Evolutionary conservation across 2,329 filamentous ascomycete species (phyloP).

Genomic region (Trichothecium roseum): DNA sequence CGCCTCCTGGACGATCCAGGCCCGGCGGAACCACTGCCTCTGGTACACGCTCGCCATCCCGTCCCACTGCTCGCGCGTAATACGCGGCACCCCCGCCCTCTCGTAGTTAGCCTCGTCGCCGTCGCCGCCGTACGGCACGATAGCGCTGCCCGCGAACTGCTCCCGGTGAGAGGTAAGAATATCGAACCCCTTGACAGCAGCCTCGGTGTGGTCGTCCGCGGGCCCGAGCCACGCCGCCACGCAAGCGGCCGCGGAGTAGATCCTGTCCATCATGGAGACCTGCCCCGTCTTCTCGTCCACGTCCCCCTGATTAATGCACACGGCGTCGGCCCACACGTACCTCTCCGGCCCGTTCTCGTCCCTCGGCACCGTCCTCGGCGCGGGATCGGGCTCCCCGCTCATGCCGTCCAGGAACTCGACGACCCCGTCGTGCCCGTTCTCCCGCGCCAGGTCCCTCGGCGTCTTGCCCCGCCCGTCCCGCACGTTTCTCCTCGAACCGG

Average conservation of each 20-base stretch:
- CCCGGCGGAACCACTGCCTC: conserved; percentile 16
- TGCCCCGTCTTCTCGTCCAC: conserved; percentile 14
- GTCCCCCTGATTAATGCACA: conserved; percentile 19
- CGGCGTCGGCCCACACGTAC: conserved; percentile 17
- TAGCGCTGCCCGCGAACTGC: conserved; percentile 9
- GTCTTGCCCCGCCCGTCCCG: conserved; percentile 7
- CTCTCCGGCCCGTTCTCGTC: conserved; percentile 3
- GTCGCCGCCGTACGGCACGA: conserved; percentile 11
- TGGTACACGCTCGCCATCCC: conserved; percentile 13
- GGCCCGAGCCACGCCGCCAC: conserved; percentile 17
- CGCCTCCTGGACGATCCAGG: conserved; percentile 18
- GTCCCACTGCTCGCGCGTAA: conserved; percentile 9
- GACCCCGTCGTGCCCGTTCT: conserved; percentile 5
- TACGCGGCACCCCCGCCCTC: conserved; percentile 8
- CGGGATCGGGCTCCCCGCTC: conserved; percentile 4
- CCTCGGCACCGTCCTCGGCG: neutral
- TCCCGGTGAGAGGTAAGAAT: conserved; percentile 6
- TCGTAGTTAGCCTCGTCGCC: conserved; percentile 10
- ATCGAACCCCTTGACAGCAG: conserved; percentile 8
- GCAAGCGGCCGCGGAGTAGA: conserved; percentile 13
- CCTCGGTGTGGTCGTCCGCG: conserved; percentile 7
- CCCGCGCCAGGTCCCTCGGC: conserved; percentile 9
- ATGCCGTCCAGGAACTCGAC: conserved; percentile 6
- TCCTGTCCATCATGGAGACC: conserved; percentile 17
- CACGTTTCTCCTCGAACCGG: conserved; percentile 4